Conservation (phyloP, 208 protist species). For the Wallacemonas rigidus region DNA sequence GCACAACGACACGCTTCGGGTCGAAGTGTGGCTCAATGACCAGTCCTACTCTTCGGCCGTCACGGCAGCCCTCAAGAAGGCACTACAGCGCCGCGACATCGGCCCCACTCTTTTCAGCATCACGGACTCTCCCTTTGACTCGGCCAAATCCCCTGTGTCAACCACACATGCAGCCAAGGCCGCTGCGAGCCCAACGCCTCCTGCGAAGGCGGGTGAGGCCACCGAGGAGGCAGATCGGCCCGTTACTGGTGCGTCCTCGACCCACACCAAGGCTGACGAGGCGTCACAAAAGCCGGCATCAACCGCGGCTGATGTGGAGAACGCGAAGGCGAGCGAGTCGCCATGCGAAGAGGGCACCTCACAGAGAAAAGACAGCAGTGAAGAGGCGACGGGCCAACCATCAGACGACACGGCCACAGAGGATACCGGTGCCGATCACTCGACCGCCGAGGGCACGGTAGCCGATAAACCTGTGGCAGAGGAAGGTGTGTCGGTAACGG, state of each 20-base stretch:
- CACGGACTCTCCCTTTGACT: conserved; percentile 60
- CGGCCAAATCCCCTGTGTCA: background rate
- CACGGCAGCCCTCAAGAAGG: conserved; percentile 44
- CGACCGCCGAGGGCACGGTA: too few species aligned
- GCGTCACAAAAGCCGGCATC: background rate
- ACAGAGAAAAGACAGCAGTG: too few species aligned
- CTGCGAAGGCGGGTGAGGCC: background rate
- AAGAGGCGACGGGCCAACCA: background rate
- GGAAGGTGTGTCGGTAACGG: too few species aligned
- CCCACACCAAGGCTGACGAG: conserved; percentile 13
- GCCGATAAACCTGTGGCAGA: too few species aligned
- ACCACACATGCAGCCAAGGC: background rate
- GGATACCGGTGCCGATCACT: background rate
- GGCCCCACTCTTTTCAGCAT: conserved; percentile 54
- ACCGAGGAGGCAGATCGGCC: background rate
- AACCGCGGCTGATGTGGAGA: background rate
- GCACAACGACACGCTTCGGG: conserved; percentile 62
- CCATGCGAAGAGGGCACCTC: background rate
- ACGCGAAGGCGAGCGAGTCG: background rate
- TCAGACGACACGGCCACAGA: background rate
- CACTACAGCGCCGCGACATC: conserved; percentile 53
- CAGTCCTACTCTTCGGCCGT: conserved; percentile 56
- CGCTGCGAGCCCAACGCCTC: background rate
- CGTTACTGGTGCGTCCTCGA: background rate
- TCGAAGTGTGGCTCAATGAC: conserved; percentile 90